Base-by-base conservation (phyloP, 2,329 filamentous ascomycete species). In the Fusarium pilosicola region DNA sequence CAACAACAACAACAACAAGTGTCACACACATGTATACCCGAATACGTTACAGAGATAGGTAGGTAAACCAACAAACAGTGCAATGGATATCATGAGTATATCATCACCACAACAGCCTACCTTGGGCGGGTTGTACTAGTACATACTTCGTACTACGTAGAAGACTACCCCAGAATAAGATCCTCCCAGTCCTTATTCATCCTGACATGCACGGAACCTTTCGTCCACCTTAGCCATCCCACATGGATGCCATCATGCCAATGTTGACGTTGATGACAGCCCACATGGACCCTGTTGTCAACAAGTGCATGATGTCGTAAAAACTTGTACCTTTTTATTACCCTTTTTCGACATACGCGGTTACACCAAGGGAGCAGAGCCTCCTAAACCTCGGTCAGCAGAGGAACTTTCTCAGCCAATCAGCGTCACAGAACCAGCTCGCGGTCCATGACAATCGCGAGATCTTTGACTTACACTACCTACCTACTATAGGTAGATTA, bases 371-470 rank as follows among this genome's bases (percentile, higher is more conserved):
- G 44, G 51, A 54, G 36, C 58, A 65, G 68, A 74, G 59, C 63
- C 59, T 68, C 62, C 60, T 48, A 45, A 52, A 14, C 39, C 24
- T 36, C 24, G 45, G 45, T 42, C 26, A 55, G 17, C 18, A 30
- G 55, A 46, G 76, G 78, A 80, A 80, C 79, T 80, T 80, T 80
- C 44, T 73, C 52, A n/a, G 55, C 79, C 79, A 80, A 80, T 80
- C 73, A 78, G 48, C 39, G 34, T 30, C 24, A 22, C 49, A 11
- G 30, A 5, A 39, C 38, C 13, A 20, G 17, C 32, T 38, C 39
- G 24, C 42, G 64, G 49, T 22, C 32, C 58, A 55, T 63, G 54
- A 54, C 44, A 49, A 48, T 58, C 41, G 41, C 41, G 34, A 59
- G 9, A 65, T n/a, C 28, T 54, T 30, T 36, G 34, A 22, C 34